Conservation (phyloP, 306 rosid species). For the Sophora flavescens region DNA sequence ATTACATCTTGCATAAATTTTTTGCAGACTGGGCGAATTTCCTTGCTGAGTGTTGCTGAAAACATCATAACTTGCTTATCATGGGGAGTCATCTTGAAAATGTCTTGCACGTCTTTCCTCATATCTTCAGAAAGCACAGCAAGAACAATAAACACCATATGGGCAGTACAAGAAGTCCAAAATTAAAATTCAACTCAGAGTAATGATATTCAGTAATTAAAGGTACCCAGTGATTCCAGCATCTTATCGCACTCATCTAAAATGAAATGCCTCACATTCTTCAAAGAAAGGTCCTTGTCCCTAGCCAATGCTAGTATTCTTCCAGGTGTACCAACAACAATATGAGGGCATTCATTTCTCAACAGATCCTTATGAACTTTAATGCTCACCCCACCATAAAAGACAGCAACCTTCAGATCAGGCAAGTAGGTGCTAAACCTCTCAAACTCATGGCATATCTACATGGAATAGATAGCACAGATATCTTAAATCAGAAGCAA, state of each 20-base stretch:
- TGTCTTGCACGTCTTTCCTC: constrained; percentile 98
- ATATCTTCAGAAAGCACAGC: constrained; percentile 69
- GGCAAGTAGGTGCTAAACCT: constrained; percentile 94
- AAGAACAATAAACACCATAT: constrained; percentile 27
- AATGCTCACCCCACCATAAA: constrained; percentile 94
- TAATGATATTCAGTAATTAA: constrained; percentile 10
- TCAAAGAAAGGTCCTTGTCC: constrained; percentile 90
- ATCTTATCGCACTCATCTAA: constrained; percentile 98
- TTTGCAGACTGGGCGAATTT: constrained; percentile 99
- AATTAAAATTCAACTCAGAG: background rate
- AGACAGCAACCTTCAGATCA: constrained; percentile 98
- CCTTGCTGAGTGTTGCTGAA: constrained; percentile 99
- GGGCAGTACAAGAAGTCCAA: background rate
- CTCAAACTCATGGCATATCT: constrained; percentile 99
- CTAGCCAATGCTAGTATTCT: constrained; percentile 86
- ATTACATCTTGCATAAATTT: constrained; percentile 99
- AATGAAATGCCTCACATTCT: constrained; percentile 95
- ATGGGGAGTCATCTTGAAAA: constrained; percentile 98
- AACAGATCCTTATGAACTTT: constrained; percentile 93
- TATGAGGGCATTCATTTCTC: constrained; percentile 97
- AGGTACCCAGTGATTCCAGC: constrained; percentile 97
- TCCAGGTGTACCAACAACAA: constrained; percentile 99
- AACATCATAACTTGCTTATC: constrained; percentile 99
- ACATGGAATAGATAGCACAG: constrained; percentile 20
- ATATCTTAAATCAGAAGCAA: background rate